These are phyloP conservation scores for Gymnopilus junonius DNA, from an alignment of 768 basidiomycete genomes.

Conservation along the genomic window DNA sequence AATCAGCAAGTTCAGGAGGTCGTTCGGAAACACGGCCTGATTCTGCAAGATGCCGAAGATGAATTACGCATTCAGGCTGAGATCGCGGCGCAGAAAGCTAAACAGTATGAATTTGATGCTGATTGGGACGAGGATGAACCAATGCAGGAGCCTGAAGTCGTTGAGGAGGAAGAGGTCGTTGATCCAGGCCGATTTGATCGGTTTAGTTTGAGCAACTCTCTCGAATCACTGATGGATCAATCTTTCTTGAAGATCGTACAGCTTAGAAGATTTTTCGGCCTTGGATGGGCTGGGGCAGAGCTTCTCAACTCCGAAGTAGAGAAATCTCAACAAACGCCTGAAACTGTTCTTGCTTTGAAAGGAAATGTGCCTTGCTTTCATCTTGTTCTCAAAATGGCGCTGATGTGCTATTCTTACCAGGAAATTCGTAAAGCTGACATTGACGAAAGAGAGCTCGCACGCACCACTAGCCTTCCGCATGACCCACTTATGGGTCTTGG, in stretches of 20 bases:
- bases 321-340: conserved; percentile 43
- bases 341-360: conserved; percentile 39
- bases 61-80: conserved; percentile 38
- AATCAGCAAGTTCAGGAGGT: conserved; percentile 52
- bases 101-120: conserved; percentile 30
- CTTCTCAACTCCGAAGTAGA: conserved; percentile 50
- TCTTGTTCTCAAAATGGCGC: neutral
- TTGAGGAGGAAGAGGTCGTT: conserved; percentile 34
- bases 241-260: conserved; percentile 58
- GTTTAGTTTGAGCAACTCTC: conserved; percentile 66
- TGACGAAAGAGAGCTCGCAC: conserved; percentile 42
- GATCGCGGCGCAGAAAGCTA: conserved; percentile 33
- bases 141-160: conserved; percentile 15
- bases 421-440: conserved; percentile 45
- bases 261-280: conserved; percentile 50
- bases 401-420: conserved; percentile 23
- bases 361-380: conserved; percentile 30
- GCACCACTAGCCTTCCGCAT: conserved; percentile 51
- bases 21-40: conserved; percentile 53
- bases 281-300: conserved; percentile 78
- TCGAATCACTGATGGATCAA: conserved; percentile 65
- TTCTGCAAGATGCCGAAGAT: conserved; percentile 47
- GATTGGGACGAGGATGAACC: conserved; percentile 29
- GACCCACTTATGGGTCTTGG: conserved; percentile 52
- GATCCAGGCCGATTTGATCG: conserved; percentile 53